Base-by-base conservation (phyloP, 129 eudicot species). In the Scalesia atractyloides region DNA sequence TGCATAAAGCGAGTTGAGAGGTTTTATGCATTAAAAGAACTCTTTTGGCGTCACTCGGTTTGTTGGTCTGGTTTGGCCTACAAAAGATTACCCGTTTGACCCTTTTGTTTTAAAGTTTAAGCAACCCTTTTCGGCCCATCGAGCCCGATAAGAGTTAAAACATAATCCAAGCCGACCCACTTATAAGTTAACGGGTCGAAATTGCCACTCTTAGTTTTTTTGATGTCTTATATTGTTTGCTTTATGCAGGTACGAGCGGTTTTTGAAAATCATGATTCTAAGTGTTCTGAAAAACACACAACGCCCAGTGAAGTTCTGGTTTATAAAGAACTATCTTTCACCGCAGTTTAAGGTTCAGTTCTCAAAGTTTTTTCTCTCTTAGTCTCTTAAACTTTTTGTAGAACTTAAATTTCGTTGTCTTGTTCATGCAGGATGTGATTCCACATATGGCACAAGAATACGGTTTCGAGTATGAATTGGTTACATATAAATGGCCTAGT, bases 401-500 rank as follows among this genome's bases (percentile, higher is more conserved):
- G 41, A 51, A 67, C 26, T 36, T 9, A 50, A 22, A 14, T 43
- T 16, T 30, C 41, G 16, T 24, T 57, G 24, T 62, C 14, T 0
- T 22, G 60, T 36, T 61, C 53, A 36, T 69, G 81, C 97, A 94
- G 98, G 98, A 86, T 69, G 92, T 94, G 59, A 90, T 94, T 73
- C 98, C 98, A 34, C 91, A 89, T 69, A 94, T 94, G 98, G 98
- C 98, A 22, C 78, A 72, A 72, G 91, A 90, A 72, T 94, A 94
- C 62, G 98, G 96, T 62, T 94, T 94, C 62, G 96, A 94, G 79
- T 94, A 94, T 77, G 98, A 94, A 73, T 72, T 94, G 72, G 83
- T 94, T 65, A 94, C 98, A 10, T 94, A 94, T 74, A 94, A 94
- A 80, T 94, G 98, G 98, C 98, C 98, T 39, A 87, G 96, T 67